A percentile compares a stretch with the other conserved stretches of the same genome.
Evolutionary conservation across 179 eudicot genomes (phyloP).

Genomic region (Amaranthus tricolor): DNA sequence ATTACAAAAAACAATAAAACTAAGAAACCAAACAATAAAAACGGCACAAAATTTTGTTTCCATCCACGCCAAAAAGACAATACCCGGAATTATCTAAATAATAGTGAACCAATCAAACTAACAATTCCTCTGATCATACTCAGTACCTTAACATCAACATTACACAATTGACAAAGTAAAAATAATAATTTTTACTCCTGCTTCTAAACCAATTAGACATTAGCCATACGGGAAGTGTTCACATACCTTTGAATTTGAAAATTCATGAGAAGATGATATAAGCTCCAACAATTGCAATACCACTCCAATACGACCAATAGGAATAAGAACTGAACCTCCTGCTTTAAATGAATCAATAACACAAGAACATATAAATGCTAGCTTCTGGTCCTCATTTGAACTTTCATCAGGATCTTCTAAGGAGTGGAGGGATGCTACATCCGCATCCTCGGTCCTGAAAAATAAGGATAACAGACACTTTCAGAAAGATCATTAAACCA

Average conservation of each 20-base stretch:
- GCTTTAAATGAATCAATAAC: slow-evolving; percentile 57
- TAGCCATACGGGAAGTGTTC: not conserved
- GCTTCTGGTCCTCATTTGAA: slow-evolving; percentile 65
- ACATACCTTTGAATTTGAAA: slow-evolving; percentile 56
- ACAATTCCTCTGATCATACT: not conserved
- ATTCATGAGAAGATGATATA: slow-evolving; percentile 45
- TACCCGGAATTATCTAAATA: not conserved
- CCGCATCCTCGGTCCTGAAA: slow-evolving; percentile 38
- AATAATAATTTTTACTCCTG: not conserved
- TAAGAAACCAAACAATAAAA: not conserved
- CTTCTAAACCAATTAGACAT: not conserved
- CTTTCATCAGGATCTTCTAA: slow-evolving; percentile 50
- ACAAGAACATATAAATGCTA: slow-evolving; percentile 63
- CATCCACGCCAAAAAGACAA: not conserved
- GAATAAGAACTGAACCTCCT: slow-evolving; percentile 83
- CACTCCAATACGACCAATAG: slow-evolving; percentile 68
- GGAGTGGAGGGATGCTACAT: slow-evolving; percentile 26
- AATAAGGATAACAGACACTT: slow-evolving; percentile 1
- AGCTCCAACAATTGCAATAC: slow-evolving; percentile 72
- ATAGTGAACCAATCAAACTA: not conserved
- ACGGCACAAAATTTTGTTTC: not conserved
- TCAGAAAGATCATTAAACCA: too few species aligned
- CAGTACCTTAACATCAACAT: not conserved
- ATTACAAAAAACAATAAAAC: not conserved
- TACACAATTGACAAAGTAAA: not conserved